Percentiles rank a stretch among this genome's conserved stretches.
These are phyloP conservation scores for Sambucus nigra DNA, from an alignment of 129 eudicot genomes.

Conservation along the genomic window DNA sequence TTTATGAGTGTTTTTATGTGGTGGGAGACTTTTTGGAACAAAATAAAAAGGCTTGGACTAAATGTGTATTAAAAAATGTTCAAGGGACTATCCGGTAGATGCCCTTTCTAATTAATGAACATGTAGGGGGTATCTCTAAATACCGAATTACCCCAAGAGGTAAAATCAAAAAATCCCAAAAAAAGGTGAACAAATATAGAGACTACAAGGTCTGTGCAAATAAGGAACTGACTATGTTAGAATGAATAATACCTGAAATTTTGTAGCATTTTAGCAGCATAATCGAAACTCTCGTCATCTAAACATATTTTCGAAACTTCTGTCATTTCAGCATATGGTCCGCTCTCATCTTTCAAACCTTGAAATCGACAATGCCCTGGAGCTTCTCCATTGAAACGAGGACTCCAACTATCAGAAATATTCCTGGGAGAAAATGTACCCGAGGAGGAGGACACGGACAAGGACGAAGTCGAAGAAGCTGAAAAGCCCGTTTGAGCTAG, in stretches of 20 bases:
- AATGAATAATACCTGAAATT: slow-evolving; percentile 42
- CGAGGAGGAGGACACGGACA: slow-evolving; percentile 67
- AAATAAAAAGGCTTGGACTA: too few relatives aligned
- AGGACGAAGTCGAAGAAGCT: slow-evolving; percentile 58
- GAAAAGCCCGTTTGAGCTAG: slow-evolving; percentile 33
- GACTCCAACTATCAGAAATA: slow-evolving; percentile 76
- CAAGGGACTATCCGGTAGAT: too few relatives aligned
- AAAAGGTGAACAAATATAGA: not conserved
- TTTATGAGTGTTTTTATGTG: too few relatives aligned
- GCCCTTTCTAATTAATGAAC: too few relatives aligned
- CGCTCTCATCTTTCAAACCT: slow-evolving; percentile 34
- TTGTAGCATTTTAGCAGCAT: slow-evolving; percentile 70
- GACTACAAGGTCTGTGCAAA: not conserved
- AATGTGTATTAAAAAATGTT: too few relatives aligned
- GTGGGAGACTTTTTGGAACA: too few relatives aligned
- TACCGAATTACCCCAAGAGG: too few relatives aligned
- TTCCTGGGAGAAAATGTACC: slow-evolving; percentile 61
- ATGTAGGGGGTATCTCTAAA: too few relatives aligned
- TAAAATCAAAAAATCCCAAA: too few relatives aligned
- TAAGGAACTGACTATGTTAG: not conserved
- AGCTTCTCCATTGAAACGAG: slow-evolving; percentile 45
- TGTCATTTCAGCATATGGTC: slow-evolving; percentile 43
- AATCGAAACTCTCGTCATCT: slow-evolving; percentile 56
- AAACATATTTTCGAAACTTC: slow-evolving; percentile 57
- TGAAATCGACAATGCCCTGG: slow-evolving; percentile 23